Evolutionary conservation across 257 asterid genomes (phyloP).

Genomic region (Solanum tarapatanum): DNA sequence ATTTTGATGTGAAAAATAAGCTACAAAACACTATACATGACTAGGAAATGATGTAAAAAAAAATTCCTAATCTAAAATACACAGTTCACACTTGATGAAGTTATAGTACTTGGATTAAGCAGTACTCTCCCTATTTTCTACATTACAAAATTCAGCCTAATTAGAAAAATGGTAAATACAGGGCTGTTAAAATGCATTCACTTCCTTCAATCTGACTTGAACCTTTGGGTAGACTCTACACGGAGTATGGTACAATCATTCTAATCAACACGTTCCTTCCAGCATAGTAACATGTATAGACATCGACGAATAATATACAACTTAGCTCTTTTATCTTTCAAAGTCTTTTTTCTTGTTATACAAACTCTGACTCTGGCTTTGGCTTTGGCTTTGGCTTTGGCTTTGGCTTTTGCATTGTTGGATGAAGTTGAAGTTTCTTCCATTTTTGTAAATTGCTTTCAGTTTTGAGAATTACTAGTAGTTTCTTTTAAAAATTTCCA

Average conservation of each 20-base stretch:
- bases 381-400: neutral
- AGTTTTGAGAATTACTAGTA: neutral
- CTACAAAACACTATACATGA: neutral
- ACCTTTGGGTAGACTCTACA: neutral
- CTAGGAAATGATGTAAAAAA: neutral
- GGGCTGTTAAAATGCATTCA: neutral
- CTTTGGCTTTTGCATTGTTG: slow-evolving; percentile 7
- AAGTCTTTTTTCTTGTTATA: slow-evolving; percentile 13
- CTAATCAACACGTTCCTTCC: slow-evolving; percentile 37
- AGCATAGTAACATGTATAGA: slow-evolving; percentile 31
- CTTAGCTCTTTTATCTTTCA: slow-evolving; percentile 47
- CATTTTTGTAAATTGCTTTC: slow-evolving; percentile 8
- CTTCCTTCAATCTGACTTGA: neutral
- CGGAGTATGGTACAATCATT: neutral
- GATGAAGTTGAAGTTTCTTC: slow-evolving; percentile 20
- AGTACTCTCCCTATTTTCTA: neutral
- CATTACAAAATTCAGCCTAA: neutral
- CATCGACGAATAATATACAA: slow-evolving; percentile 41
- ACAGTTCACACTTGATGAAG: neutral
- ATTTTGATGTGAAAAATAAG: neutral
- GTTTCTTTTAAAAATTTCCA: neutral
- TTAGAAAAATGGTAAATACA: neutral
- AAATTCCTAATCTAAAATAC: neutral
- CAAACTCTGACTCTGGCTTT: neutral
- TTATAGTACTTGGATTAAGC: neutral